phyloP scores from a whole-genome alignment of 352 stramenopile genomes.

The Hyaloperonospora arabidopsidis region DNA sequence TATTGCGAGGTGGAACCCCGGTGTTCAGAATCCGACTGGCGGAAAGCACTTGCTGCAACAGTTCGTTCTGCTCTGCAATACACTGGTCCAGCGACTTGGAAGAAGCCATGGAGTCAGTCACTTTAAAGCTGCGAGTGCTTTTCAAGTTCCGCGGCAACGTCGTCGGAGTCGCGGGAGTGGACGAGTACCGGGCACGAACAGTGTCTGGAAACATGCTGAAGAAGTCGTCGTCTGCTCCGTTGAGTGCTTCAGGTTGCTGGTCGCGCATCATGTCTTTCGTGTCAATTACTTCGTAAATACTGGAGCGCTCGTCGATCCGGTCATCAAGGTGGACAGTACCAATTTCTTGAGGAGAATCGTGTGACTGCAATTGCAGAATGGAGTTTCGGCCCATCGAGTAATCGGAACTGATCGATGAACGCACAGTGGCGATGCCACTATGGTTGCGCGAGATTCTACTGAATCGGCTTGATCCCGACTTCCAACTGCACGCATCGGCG shows the following conservation, averaged over 20 bases:
- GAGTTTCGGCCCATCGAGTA: conserved; percentile 24
- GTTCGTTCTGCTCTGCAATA: conserved; percentile 35
- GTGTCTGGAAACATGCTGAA: conserved; percentile 16
- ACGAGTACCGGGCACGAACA: conserved; percentile 23
- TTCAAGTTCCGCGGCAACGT: conserved; percentile 4
- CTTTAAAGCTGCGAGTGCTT: conserved; percentile 26
- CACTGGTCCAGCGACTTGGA: conserved; percentile 31
- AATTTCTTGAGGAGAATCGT: conserved; percentile 15
- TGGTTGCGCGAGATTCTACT: conserved; percentile 29
- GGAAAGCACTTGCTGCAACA: conserved; percentile 31
- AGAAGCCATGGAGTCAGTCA: conserved; percentile 13
- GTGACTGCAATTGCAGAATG: conserved; percentile 24
- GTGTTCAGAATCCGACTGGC: conserved; percentile 24
- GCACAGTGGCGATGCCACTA: conserved; percentile 24
- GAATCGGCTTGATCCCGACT: conserved; percentile 30
- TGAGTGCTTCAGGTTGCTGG: conserved; percentile 12
- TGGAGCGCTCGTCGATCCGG: conserved; percentile 25
- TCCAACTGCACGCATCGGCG: conserved; percentile 33
- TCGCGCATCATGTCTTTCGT: conserved; percentile 32
- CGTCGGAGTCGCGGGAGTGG: conserved; percentile 20
- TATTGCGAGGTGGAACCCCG: conserved; percentile 4
- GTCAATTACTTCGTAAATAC: conserved; percentile 37
- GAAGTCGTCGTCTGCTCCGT: conserved; percentile 14
- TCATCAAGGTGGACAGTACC: conserved; percentile 13
- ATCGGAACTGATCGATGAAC: conserved; percentile 29